phyloP scores from a whole-genome alignment of 1,139 yeast species.

The Wickerhamiella infanticola region DNA sequence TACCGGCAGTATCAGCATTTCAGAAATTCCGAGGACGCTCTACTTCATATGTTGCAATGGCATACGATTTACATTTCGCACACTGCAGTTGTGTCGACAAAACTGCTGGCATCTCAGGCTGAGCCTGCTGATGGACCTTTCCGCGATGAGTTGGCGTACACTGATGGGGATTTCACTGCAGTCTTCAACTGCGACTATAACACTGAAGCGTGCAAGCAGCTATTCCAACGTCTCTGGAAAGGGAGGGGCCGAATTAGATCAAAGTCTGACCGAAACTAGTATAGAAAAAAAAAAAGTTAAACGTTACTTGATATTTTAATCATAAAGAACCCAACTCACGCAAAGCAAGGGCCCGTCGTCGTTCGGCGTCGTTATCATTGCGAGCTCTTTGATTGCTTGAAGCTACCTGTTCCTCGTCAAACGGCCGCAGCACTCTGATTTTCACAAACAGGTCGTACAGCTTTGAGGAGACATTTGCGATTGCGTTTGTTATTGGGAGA shows the following conservation, averaged over 20 bases:
- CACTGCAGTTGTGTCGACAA: slow-evolving; percentile 53
- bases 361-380: slow-evolving; percentile 1
- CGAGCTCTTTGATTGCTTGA: slow-evolving; percentile 1
- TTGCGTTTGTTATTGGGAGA: slow-evolving; percentile 33
- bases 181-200: slow-evolving; percentile 20
- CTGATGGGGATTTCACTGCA: slow-evolving; percentile 26
- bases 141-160: slow-evolving; percentile 20
- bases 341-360: slow-evolving; percentile 5
- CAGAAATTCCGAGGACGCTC: slow-evolving; percentile 39
- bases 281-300: neutral
- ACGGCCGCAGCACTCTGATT: neutral
- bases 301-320: neutral
- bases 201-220: slow-evolving; percentile 20
- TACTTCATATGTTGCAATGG: slow-evolving; percentile 84
- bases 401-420: slow-evolving; percentile 2
- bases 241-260: slow-evolving; percentile 16
- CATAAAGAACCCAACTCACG: neutral
- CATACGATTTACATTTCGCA: slow-evolving; percentile 66
- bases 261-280: neutral
- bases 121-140: slow-evolving; percentile 17
- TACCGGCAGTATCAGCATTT: slow-evolving; percentile 51
- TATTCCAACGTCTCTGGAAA: slow-evolving; percentile 21
- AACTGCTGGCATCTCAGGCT: slow-evolving; percentile 36
- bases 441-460: slow-evolving; percentile 35
- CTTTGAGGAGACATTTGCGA: slow-evolving; percentile 39